Evolutionary conservation across 164 flowering plant genomes (phyloP).

Genomic region (Piper betle): DNA sequence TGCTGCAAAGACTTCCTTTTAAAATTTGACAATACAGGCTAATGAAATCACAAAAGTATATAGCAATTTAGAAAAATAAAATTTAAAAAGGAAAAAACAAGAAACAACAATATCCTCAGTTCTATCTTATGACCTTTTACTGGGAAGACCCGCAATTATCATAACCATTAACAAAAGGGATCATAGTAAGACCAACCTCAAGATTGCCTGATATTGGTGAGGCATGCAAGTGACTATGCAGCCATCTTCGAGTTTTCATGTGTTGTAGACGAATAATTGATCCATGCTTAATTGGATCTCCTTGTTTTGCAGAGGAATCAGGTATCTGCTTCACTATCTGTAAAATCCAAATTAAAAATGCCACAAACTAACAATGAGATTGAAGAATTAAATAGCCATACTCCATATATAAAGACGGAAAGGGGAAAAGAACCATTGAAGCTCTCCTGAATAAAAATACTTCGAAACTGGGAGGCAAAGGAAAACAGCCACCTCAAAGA

Average conservation of each 20-base stretch:
- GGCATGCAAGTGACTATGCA: slow-evolving; percentile 94
- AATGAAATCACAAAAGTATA: too few relatives aligned
- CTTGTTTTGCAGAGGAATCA: slow-evolving; percentile 66
- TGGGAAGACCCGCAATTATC: neutral
- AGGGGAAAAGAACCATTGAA: neutral
- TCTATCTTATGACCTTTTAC: neutral
- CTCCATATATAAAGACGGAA: neutral
- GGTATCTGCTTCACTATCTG: slow-evolving; percentile 66
- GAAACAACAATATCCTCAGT: neutral
- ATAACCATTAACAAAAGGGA: neutral
- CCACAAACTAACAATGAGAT: neutral
- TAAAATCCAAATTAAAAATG: too few relatives aligned
- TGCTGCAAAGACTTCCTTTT: too few relatives aligned
- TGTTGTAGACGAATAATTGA: slow-evolving; percentile 69
- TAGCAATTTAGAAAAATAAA: too few relatives aligned
- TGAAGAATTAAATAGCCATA: neutral
- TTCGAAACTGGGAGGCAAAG: neutral
- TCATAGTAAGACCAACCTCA: slow-evolving; percentile 37
- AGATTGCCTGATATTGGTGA: slow-evolving; percentile 92
- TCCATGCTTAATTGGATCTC: slow-evolving; percentile 67
- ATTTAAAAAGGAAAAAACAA: too few relatives aligned
- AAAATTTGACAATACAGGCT: too few relatives aligned
- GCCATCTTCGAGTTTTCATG: slow-evolving; percentile 89
- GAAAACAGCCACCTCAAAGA: neutral
- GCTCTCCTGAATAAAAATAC: neutral